phyloP scores from a whole-genome alignment of 225 moss, liverwort and hornwort genomes.

The Climacium dendroides region DNA sequence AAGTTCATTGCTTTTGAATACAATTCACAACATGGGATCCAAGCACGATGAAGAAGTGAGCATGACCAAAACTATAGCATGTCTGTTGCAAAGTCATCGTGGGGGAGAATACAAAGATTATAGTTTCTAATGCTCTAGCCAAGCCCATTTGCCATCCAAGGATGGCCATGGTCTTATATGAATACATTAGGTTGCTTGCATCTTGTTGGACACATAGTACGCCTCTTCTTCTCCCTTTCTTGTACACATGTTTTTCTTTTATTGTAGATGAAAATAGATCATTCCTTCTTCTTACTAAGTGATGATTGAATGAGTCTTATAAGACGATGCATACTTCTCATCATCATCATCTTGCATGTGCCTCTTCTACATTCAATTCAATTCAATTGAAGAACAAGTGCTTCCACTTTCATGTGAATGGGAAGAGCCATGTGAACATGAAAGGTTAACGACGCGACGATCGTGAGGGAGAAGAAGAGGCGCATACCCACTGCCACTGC shows the following conservation, averaged over 20 bases:
- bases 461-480: not conserved
- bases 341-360: too few relatives aligned
- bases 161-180: not conserved
- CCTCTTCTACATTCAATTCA: not conserved
- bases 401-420: not conserved
- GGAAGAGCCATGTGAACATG: not conserved
- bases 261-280: too few relatives aligned
- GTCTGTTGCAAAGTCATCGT: accelerated
- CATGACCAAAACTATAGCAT: accelerated
- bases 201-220: not conserved
- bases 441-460: conserved; percentile 10
- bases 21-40: accelerated
- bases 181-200: not conserved
- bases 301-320: not conserved
- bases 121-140: too few relatives aligned
- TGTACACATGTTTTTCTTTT: not conserved
- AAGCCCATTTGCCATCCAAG: accelerated
- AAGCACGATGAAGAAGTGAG: not conserved
- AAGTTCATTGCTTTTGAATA: not conserved
- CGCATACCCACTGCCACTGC: not conserved
- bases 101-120: accelerated
- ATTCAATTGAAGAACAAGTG: not conserved
- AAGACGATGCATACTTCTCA: not conserved
- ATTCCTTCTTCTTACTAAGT: not conserved
- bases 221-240: not conserved